Evolutionary conservation across 2,329 filamentous ascomycete species (phyloP).

Genomic region (Periglandula ipomoeae): DNA sequence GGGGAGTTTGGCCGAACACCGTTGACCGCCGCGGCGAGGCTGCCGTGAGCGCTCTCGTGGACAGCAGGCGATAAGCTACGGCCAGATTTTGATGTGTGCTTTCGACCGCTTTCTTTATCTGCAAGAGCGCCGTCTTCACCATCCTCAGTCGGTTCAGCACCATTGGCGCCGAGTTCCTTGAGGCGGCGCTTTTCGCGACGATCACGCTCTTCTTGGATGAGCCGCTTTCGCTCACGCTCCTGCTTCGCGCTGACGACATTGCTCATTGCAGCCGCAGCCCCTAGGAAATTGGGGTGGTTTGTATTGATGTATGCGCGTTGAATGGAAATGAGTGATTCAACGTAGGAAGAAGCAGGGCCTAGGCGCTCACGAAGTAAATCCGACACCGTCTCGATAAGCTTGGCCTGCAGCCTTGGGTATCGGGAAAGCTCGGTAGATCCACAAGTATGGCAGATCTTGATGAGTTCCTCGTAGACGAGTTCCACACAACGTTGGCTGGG

Average conservation of each 20-base stretch:
- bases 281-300: constrained; percentile 97
- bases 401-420: constrained; percentile 87
- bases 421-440: constrained; percentile 88
- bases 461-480: constrained; percentile 95
- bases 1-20: constrained; percentile 34
- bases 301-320: constrained; percentile 99
- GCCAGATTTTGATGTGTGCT: constrained; percentile 31
- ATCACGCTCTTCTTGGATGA: constrained; percentile 75
- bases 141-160: constrained; percentile 60
- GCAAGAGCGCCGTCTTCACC: constrained; percentile 40
- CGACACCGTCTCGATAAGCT: constrained; percentile 96
- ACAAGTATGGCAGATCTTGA: constrained; percentile 99
- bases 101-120: constrained; percentile 41
- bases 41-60: constrained; percentile 54
- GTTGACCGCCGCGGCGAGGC: constrained; percentile 58
- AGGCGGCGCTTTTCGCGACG: constrained; percentile 73
- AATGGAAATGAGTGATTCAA: constrained; percentile 94
- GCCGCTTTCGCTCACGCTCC: constrained; percentile 77
- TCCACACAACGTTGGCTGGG: constrained; percentile 96
- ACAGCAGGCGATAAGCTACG: constrained; percentile 80
- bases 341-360: constrained; percentile 80
- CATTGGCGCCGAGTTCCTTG: constrained; percentile 80
- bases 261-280: constrained; percentile 93
- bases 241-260: constrained; percentile 92
- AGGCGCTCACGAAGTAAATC: constrained; percentile 88